Base-by-base conservation (phyloP, 1,139 yeast genomes). In the Candida sanyaensis region DNA sequence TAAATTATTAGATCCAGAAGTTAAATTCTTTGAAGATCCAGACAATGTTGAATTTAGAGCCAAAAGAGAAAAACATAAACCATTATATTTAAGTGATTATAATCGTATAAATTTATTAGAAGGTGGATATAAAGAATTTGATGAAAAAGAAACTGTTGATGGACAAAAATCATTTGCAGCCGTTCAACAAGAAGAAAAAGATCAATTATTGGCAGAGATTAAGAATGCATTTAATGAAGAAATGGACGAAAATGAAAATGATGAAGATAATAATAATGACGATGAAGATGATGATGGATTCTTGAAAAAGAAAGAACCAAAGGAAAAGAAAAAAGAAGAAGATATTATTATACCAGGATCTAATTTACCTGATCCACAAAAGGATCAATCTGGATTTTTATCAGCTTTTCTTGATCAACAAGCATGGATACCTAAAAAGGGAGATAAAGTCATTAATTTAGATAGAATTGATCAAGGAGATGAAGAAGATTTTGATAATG, bases 401-500 rank as follows among this genome's bases (percentile, higher is more conserved):
- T 75, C 80, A 46, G 88, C 86, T 5, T 93, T 86, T 61, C 73
- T 92, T 47, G 81, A 78, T 51, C 80, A 77, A 51, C 89, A 86
- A 57, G 97, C 97, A 0, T 93, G 99, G 99, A 81, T 91, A 49
- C 96, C 97, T 31, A 70, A 70, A 43, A 69, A 77, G 42, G 73
- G 73, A 27, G 85, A 83, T 55, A 80, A 81, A 60, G 74, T 74
- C 4, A 68, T 82, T 33, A 66, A 83, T 41, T 58, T 88, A 42
- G 88, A 85, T 49, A 73, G 77, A 53, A 72, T 75, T 46, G 83
- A 82, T 50, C 72, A 76, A 32, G 86, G 82, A 40, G 95, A 84
- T 52, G 96, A 90, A 57, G 95, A 87, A 44, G 92, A 87, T 47
- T 93, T 92, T 63, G 98, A 92, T 43, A 88, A 89, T 45, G 95